Conservation (phyloP, 1,284 basidiomycete genomes). For the Rhodotorula sp. region DNA sequence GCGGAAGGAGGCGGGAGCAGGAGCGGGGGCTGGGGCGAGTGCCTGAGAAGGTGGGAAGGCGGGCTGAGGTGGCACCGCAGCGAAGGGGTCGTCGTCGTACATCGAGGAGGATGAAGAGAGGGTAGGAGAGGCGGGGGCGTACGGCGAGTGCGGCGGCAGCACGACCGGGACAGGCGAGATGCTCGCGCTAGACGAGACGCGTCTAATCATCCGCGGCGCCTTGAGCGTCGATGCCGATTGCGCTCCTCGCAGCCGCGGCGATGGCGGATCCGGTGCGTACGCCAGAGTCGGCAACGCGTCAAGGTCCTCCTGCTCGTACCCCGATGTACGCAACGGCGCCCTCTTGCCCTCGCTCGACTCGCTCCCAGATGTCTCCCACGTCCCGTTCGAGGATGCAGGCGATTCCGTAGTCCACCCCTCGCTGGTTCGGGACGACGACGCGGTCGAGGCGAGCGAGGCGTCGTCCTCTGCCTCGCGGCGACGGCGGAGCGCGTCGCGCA, state of each 20-base stretch:
- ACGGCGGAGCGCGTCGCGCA: conserved; percentile 6
- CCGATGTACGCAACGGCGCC: neutral
- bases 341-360: neutral
- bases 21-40: no score
- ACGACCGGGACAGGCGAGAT: conserved; percentile 1
- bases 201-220: neutral
- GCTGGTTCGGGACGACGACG: neutral
- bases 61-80: no score
- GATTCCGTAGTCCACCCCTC: neutral
- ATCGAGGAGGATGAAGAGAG: neutral
- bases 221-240: conserved; percentile 2
- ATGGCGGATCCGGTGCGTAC: neutral
- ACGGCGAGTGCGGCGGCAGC: conserved; percentile 1
- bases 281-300: neutral
- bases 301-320: neutral
- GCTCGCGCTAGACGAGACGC: neutral
- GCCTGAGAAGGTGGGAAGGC: neutral
- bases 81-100: neutral
- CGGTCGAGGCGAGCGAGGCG: neutral
- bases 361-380: neutral
- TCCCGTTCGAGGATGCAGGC: conserved; percentile 5
- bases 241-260: neutral
- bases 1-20: neutral
- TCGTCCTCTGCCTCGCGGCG: conserved; percentile 6
- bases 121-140: neutral